Evolutionary conservation across 257 asterid genomes (phyloP).

Genomic region (Solanum dulcamara): DNA sequence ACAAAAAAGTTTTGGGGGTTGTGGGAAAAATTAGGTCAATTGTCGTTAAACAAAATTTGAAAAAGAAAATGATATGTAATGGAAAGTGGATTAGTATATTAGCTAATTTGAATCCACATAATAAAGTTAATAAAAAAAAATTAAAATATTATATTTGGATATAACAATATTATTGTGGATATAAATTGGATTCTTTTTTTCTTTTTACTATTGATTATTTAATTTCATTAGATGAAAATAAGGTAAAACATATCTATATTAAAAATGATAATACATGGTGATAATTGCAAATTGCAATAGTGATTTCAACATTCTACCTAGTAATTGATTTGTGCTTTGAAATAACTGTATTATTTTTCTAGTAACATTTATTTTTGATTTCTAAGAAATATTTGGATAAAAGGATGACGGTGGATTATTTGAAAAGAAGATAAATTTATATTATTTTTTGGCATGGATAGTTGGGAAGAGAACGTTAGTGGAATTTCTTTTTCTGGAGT

Average conservation of each 20-base stretch:
- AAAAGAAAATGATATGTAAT: neutral
- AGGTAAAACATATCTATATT: neutral
- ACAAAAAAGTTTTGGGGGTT: neutral
- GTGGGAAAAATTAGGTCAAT: constrained; percentile 41
- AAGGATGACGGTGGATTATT: neutral
- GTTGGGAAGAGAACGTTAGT: neutral
- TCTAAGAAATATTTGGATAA: neutral
- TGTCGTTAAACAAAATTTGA: constrained; percentile 24
- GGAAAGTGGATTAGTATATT: neutral
- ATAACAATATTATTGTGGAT: neutral
- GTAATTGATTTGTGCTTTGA: neutral
- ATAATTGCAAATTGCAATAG: neutral
- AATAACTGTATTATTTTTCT: neutral
- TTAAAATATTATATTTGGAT: neutral
- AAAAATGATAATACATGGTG: neutral
- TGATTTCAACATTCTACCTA: neutral
- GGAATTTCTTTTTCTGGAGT: neutral
- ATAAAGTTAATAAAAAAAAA: neutral
- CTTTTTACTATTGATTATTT: neutral
- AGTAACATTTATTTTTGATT: neutral
- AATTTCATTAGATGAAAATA: neutral
- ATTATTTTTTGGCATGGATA: neutral
- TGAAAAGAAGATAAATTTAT: neutral
- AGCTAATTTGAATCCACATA: neutral
- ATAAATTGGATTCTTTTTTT: neutral